These are phyloP conservation scores for Astraeus odoratus DNA, from an alignment of 768 basidiomycete species.

Conservation along the genomic window DNA sequence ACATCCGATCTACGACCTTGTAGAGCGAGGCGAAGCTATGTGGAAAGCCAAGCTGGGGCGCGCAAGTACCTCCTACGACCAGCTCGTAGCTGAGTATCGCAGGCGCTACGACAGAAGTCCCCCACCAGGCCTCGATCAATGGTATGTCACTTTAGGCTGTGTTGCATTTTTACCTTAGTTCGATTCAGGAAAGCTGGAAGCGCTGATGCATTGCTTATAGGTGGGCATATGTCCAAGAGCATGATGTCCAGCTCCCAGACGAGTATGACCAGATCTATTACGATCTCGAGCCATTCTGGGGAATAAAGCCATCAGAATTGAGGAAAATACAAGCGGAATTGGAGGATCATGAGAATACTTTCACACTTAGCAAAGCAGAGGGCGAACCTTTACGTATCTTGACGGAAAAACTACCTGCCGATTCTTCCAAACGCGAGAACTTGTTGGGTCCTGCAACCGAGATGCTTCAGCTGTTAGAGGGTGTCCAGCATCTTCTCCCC, in stretches of 20 bases:
- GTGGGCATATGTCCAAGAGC: slow-evolving; percentile 40
- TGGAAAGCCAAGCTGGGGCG: slow-evolving; percentile 34
- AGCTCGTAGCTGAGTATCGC: slow-evolving; percentile 36
- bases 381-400: slow-evolving; percentile 8
- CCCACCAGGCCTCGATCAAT: slow-evolving; percentile 40
- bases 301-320: slow-evolving; percentile 29
- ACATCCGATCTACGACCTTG: slow-evolving; percentile 43
- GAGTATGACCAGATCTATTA: slow-evolving; percentile 47
- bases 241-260: slow-evolving; percentile 44
- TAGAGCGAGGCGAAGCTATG: slow-evolving; percentile 27
- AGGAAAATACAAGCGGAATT: slow-evolving; percentile 19
- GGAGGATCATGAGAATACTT: slow-evolving; percentile 28
- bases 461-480: slow-evolving; percentile 33
- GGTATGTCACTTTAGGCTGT: slow-evolving; percentile 24
- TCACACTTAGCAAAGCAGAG: slow-evolving; percentile 27
- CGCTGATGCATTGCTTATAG: slow-evolving; percentile 14
- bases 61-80: slow-evolving; percentile 31
- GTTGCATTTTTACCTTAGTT: too few relatives aligned
- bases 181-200: too few relatives aligned
- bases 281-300: slow-evolving; percentile 40
- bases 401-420: slow-evolving; percentile 10
- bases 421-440: background rate
- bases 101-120: slow-evolving; percentile 31
- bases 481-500: slow-evolving; percentile 36
- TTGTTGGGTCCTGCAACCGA: slow-evolving; percentile 23